These are phyloP conservation scores for Trichothecium sympodiale DNA, from an alignment of 2,329 filamentous ascomycete genomes.

Conservation along the genomic window DNA sequence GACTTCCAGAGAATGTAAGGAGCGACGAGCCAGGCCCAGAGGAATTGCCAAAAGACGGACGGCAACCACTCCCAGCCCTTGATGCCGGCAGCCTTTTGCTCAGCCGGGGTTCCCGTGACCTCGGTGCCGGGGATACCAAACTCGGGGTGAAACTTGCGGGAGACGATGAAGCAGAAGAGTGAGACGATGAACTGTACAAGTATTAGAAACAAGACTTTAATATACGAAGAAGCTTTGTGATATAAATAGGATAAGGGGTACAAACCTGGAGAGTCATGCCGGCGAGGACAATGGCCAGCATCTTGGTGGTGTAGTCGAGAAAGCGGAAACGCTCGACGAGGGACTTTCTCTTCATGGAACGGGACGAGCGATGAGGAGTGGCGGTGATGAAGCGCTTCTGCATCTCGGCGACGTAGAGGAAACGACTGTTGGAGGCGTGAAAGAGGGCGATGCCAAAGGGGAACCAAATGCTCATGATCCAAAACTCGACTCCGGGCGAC, in stretches of 20 bases:
- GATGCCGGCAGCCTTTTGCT: conserved; percentile 29
- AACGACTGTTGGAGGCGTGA: conserved; percentile 50
- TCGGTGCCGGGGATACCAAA: conserved; percentile 53
- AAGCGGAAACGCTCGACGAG: conserved; percentile 24
- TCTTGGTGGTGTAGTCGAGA: conserved; percentile 35
- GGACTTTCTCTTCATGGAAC: conserved; percentile 11
- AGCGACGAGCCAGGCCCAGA: conserved; percentile 50
- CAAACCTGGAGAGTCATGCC: conserved; percentile 47
- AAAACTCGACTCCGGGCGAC: conserved; percentile 45
- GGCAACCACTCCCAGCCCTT: conserved; percentile 61
- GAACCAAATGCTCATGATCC: conserved; percentile 54
- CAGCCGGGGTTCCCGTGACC: conserved; percentile 41
- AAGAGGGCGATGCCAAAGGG: conserved; percentile 55
- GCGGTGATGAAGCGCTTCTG: conserved; percentile 24
- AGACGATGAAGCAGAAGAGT: conserved; percentile 49
- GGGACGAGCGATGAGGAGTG: not conserved
- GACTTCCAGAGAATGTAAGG: conserved; percentile 49
- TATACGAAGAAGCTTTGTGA: too few relatives aligned
- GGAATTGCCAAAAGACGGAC: conserved; percentile 49
- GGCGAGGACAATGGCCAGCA: conserved; percentile 36
- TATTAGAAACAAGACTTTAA: conserved; percentile 1
- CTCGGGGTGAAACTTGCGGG: conserved; percentile 51
- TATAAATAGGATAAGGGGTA: not conserved
- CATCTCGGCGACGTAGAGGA: conserved; percentile 43
- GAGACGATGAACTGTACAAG: conserved; percentile 41